Evolutionary conservation across 163 green algal genomes (phyloP).

Genomic region (Trebouxia gelatinosa): DNA sequence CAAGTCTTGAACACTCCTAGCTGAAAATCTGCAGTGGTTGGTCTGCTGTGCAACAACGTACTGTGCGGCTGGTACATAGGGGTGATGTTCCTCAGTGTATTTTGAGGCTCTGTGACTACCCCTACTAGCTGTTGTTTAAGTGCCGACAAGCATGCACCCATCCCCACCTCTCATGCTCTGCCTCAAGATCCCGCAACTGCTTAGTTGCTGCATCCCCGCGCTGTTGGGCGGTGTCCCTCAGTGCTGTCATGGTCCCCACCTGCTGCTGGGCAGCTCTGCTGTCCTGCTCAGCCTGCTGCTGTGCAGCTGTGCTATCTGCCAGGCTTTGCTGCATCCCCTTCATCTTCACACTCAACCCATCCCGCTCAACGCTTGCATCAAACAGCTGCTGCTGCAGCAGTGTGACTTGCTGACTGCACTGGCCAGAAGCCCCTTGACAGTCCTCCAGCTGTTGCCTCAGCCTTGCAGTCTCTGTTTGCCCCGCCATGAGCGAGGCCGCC

Average conservation of each 20-base stretch:
- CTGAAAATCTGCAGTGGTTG: too few species aligned
- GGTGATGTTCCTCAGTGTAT: too few species aligned
- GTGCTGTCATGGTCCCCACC: slow-evolving; percentile 12
- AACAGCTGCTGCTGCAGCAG: slow-evolving; percentile 23
- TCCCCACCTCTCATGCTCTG: neutral
- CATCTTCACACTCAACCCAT: slow-evolving; percentile 1
- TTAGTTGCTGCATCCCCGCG: neutral
- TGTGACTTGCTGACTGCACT: neutral
- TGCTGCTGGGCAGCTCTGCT: slow-evolving; percentile 1
- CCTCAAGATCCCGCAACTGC: neutral
- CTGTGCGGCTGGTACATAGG: too few species aligned
- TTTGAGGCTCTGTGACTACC: too few species aligned
- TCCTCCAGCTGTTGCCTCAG: slow-evolving; percentile 23
- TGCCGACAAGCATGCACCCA: too few species aligned
- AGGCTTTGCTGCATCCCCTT: slow-evolving; percentile 6
- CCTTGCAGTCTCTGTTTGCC: neutral
- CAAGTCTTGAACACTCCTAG: too few species aligned
- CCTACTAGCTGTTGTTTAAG: too few species aligned
- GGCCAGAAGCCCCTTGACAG: neutral
- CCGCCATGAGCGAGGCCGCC: neutral
- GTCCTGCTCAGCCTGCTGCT: slow-evolving; percentile 14
- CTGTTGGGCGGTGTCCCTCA: slow-evolving; percentile 9
- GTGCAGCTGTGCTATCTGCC: neutral
- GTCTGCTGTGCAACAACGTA: too few species aligned
- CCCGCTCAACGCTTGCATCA: neutral